Base-by-base conservation (phyloP, 495 filamentous ascomycete species). In the Haplographium delicatum region DNA sequence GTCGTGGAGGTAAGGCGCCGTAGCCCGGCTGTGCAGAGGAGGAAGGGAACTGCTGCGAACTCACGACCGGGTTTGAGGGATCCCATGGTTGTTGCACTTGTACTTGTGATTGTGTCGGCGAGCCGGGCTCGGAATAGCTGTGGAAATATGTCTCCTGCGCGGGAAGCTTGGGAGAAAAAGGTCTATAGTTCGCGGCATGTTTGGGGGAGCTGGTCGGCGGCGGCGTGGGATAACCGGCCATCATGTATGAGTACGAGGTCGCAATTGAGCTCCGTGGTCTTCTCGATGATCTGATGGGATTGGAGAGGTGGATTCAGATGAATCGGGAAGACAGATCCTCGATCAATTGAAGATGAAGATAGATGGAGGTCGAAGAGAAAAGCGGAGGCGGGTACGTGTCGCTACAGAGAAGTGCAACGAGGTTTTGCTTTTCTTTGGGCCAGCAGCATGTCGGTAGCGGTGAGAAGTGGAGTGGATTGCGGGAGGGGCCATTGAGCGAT, bases 131-230 rank as follows among this genome's bases (percentile, higher is more conserved):
- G 6, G 53, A 53, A 35, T 42, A 51, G 10, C 31, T 27, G 23
- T 58, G 24, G 38, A 38, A 59, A 34, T 60, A 60, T 16, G 48
- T 45, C 5, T 47, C 50, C 23, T 44, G 42, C 5, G 47, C 42
- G 18, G 39, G 38, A 2, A 19, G 19, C 9, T 43, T 43, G 11
- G 27, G 28, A 1, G 10, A 7, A 2, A 19, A 6, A 23, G 37
- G 24, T 9, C 15, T n/a, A 25, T 11, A 22, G 24, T 42, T 26
- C 13, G 18, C 6, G 8, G 8, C 35, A 5, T 19, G 35, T 6
- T 19, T 50, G 15, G 56, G 56, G 15, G 56, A 59, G 26, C 30
- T 20, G 34, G 56, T 59, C 5, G 42, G 56, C 0, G 56, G 56
- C 20, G 56, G 56, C 4, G 56, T 59, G 16, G 55, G 55, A 25